Conservation (phyloP, 2,329 filamentous ascomycete genomes). For the Xylariomycetidae sp. region DNA sequence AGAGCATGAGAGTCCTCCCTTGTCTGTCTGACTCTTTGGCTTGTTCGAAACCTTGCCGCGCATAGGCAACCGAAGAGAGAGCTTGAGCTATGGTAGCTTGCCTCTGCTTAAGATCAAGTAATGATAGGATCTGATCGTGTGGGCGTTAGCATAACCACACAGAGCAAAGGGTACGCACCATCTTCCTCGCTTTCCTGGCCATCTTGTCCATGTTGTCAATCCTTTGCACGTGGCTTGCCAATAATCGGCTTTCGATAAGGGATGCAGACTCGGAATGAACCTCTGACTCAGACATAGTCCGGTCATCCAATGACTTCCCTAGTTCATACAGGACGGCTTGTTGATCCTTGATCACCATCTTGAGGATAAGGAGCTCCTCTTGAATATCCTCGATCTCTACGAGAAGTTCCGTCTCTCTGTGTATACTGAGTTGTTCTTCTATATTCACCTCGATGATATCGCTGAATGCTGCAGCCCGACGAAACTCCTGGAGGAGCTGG, state of each 20-base stretch:
- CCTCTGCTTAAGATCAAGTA: conserved; percentile 4
- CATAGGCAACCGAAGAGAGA: conserved; percentile 1
- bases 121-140: conserved; percentile 1
- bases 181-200: conserved; percentile 1
- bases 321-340: conserved; percentile 1
- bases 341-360: conserved; percentile 4
- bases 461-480: background rate
- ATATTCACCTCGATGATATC: background rate
- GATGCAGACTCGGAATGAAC: background rate
- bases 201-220: conserved; percentile 4
- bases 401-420: conserved; percentile 1
- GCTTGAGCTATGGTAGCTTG: conserved; percentile 3
- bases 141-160: background rate
- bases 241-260: background rate
- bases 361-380: conserved; percentile 3
- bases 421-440: conserved; percentile 1
- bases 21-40: conserved; percentile 3
- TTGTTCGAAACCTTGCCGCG: background rate
- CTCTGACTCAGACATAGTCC: background rate
- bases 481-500: conserved; percentile 1
- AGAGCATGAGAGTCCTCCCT: conserved; percentile 1
- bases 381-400: conserved; percentile 5
- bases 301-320: background rate
- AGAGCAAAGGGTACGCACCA: background rate
- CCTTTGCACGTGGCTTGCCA: background rate